Evolutionary conservation across 2,329 filamentous ascomycete species (phyloP), one percentile per base, ranked within the genome.

Genomic region (Penicillium fuscoglaucum): DNA sequence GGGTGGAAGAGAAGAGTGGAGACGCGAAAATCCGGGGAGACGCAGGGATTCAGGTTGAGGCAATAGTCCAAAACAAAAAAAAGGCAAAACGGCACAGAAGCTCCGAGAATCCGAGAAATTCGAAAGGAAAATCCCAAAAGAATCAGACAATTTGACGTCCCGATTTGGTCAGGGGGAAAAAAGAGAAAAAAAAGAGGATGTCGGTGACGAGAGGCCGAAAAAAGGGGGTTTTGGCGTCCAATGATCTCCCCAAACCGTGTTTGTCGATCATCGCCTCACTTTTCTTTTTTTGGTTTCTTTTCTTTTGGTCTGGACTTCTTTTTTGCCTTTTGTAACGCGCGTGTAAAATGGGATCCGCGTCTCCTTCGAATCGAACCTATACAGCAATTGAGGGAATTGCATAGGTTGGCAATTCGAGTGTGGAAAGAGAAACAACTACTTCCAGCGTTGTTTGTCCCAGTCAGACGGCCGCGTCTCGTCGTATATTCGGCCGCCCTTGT

Each of bases 401-500:
- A 15, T 17, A 52, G 29, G 19, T 21, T 21, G 19, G 29, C 24
- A 31, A 15, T 13, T 39, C 43, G 31, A 13, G 15, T 9, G 43
- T 52, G 35, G 28, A 21, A 26, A 17, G 29, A n/a, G 26, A 15
- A 29, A 21, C 28, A 40, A 61, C 62, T 72, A 74, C 61, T 74
- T 74, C 72, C 72, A 74, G 58, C 72, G 71, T 62, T 74, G 72
- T 62, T 73, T 73, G 61, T 74, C 72, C 72, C 72, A 74, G 60
- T 73, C 72, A 5, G 71, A 72, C 1, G 72, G 71, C 58, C 72
- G 64, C 24, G 72, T 74, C 57, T 74, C 71, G 57, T 74, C 72
- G 61, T 72, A 74, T 55, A 68, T 72, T 54, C 70, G 72, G 46
- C 72, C 72, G 51, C 72, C 71, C 61, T 71, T 68, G 61, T 74